Conservation (phyloP, 768 basidiomycete species). For the Floccularia luteovirens region DNA sequence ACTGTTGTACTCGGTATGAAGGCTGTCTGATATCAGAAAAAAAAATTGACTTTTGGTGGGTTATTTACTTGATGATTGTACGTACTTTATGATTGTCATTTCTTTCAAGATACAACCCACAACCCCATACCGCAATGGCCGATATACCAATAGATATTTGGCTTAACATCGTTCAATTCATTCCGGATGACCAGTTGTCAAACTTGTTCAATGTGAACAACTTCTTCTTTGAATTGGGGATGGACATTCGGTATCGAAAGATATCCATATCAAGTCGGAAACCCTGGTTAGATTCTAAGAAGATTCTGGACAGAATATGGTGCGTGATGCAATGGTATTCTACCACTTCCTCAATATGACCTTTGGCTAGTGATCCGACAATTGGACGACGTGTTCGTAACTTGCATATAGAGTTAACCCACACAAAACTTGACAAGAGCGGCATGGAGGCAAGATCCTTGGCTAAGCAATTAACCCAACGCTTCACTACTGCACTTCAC, state of each 20-base stretch:
- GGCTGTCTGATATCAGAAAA: no score
- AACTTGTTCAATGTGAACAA: conserved; percentile 20
- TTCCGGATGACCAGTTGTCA: conserved; percentile 17
- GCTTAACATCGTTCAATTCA: conserved; percentile 19
- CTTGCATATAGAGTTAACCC: not conserved
- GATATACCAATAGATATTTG: conserved; percentile 25
- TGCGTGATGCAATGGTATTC: not conserved
- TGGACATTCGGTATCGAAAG: conserved; percentile 18
- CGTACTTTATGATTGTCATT: no score
- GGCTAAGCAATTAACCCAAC: no score
- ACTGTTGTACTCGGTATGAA: no score
- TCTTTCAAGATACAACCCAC: not conserved
- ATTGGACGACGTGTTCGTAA: not conserved
- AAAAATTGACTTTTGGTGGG: no score
- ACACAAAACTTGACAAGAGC: not conserved
- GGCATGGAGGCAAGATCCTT: not conserved
- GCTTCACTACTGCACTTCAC: no score
- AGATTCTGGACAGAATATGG: not conserved
- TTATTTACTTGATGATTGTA: no score
- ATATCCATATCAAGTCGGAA: not conserved
- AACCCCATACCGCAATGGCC: conserved; percentile 5
- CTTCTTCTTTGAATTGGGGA: conserved; percentile 21
- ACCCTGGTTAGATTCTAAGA: not conserved
- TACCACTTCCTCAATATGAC: not conserved
- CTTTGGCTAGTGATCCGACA: conserved; percentile 3